Conservation (phyloP, 2,329 filamentous ascomycete genomes). For the Trichophyton equinum region DNA sequence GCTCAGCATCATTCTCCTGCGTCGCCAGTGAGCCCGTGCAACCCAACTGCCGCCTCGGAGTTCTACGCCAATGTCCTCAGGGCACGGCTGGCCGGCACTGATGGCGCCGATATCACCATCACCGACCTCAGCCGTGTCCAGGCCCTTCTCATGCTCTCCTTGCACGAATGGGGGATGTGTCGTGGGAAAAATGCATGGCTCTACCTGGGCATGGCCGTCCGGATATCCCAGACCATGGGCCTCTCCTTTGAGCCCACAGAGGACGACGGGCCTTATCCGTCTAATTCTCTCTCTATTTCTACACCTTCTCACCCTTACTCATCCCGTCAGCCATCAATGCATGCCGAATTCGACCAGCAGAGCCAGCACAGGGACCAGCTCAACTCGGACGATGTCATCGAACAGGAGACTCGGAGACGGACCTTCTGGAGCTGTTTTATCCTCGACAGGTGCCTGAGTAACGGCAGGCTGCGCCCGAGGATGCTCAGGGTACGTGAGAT, state of each 20-base stretch:
- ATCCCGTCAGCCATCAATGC: constrained; percentile 2
- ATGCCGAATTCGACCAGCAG: constrained; percentile 19
- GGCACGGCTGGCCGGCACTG: constrained; percentile 33
- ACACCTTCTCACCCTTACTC: constrained; percentile 18
- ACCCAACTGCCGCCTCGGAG: constrained; percentile 40
- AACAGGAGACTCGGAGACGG: constrained; percentile 42
- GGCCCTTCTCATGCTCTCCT: constrained; percentile 43
- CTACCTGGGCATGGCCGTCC: constrained; percentile 36
- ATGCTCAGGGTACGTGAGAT: constrained; percentile 41
- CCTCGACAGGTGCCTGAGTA: constrained; percentile 44
- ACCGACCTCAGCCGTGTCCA: constrained; percentile 42
- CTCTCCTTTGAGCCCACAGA: constrained; percentile 36
- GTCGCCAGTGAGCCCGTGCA: constrained; percentile 31
- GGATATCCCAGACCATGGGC: constrained; percentile 35
- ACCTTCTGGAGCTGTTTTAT: constrained; percentile 49
- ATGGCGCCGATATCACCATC: constrained; percentile 30
- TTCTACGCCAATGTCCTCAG: constrained; percentile 44
- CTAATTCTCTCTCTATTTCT: constrained; percentile 12
- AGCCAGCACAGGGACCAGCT: constrained; percentile 26
- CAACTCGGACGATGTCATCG: constrained; percentile 38
- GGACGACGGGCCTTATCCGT: constrained; percentile 18
- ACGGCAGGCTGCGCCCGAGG: constrained; percentile 42
- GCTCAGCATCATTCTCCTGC: constrained; percentile 39
- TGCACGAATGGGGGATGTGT: constrained; percentile 47
- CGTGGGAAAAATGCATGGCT: constrained; percentile 42